phyloP scores from a whole-genome alignment of 179 eudicot genomes.

The Heliamphora pulchella region DNA sequence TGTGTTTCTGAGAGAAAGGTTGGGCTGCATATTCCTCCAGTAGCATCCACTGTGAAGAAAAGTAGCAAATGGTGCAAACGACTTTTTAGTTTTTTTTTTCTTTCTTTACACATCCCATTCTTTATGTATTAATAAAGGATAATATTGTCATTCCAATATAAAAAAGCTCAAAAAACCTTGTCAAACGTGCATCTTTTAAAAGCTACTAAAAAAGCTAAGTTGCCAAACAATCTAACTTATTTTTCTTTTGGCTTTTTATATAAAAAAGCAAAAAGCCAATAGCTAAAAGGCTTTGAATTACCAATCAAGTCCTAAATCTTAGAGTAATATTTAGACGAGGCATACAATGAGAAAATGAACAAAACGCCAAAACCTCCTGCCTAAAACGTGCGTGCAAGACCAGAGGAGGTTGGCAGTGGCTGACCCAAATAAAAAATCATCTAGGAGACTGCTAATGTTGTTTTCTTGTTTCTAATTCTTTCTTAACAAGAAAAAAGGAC shows the following conservation, averaged over 20 bases:
- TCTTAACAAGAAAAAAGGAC: not conserved
- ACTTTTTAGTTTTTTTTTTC: not conserved
- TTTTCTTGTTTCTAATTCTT: not conserved
- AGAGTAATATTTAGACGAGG: too few species aligned
- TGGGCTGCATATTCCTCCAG: conserved; percentile 42
- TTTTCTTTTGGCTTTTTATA: too few species aligned
- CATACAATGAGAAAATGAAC: not conserved
- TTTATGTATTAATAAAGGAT: too few species aligned
- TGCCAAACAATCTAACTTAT: too few species aligned
- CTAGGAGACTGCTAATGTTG: not conserved
- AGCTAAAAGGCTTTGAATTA: too few species aligned
- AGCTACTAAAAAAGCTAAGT: too few species aligned
- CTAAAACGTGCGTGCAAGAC: not conserved
- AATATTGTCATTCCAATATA: too few species aligned
- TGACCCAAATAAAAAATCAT: not conserved
- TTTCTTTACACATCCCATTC: too few species aligned
- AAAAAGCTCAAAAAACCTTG: too few species aligned
- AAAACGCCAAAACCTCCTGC: not conserved
- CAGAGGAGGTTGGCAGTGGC: not conserved
- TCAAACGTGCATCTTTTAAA: too few species aligned
- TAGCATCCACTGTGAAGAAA: conserved; percentile 44
- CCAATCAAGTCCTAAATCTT: too few species aligned
- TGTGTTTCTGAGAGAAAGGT: conserved; percentile 29
- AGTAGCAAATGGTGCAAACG: not conserved
- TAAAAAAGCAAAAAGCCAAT: too few species aligned